Percentiles rank a stretch among this genome's conserved stretches.
Evolutionary conservation across 2,329 filamentous ascomycete species (phyloP).

Genomic region (Dryadomyces quercivorus): DNA sequence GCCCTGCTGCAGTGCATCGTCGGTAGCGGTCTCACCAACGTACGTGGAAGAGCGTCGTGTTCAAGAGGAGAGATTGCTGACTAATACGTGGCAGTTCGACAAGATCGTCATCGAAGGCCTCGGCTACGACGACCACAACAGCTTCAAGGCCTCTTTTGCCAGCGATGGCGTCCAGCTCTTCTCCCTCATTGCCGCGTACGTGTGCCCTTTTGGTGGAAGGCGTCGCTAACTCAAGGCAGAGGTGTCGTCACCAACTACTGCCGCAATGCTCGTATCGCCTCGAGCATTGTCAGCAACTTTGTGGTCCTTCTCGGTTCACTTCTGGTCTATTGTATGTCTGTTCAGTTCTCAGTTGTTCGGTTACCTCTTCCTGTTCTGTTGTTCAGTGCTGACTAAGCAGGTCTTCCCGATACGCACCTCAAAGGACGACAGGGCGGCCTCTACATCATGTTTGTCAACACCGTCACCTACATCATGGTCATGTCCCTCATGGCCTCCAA

Average conservation of each 20-base stretch:
- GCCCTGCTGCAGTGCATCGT: slow-evolving; percentile 19
- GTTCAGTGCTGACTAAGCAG: not conserved
- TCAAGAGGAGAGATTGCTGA: too few species aligned
- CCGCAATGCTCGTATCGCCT: slow-evolving; percentile 30
- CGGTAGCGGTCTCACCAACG: slow-evolving; percentile 16
- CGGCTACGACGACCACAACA: slow-evolving; percentile 41
- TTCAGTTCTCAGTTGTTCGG: too few species aligned
- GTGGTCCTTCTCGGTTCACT: slow-evolving; percentile 27
- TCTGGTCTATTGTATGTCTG: slow-evolving; percentile 29
- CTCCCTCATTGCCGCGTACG: slow-evolving; percentile 17
- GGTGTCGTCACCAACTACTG: slow-evolving; percentile 29
- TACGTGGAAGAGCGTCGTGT: not conserved
- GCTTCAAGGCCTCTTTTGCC: slow-evolving; percentile 5
- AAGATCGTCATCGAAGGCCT: slow-evolving; percentile 39
- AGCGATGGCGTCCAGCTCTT: slow-evolving; percentile 12
- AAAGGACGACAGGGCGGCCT: slow-evolving; percentile 37
- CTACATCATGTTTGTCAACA: slow-evolving; percentile 41
- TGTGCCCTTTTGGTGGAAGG: slow-evolving; percentile 13
- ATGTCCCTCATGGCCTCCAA: slow-evolving; percentile 50
- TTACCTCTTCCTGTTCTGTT: not conserved
- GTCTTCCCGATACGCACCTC: slow-evolving; percentile 30
- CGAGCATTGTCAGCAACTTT: slow-evolving; percentile 23
- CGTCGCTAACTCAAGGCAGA: slow-evolving; percentile 14
- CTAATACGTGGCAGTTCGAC: slow-evolving; percentile 24
- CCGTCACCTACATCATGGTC: slow-evolving; percentile 40